Evolutionary conservation across 768 basidiomycete species (phyloP).

Genomic region (Boletus tomentosulus): DNA sequence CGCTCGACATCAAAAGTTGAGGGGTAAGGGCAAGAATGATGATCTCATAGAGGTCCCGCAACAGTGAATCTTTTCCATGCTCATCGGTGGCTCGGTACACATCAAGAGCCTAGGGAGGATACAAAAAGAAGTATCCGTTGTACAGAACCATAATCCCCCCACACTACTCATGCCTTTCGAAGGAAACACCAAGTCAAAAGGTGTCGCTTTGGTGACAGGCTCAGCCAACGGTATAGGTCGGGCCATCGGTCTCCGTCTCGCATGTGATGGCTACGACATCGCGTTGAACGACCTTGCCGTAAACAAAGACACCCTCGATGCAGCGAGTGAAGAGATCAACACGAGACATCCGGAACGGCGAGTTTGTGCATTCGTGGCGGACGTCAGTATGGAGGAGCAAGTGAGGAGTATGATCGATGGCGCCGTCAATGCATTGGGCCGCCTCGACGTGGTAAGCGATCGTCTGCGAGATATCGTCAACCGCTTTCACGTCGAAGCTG

Average conservation of each 20-base stretch:
- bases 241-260: slow-evolving; percentile 33
- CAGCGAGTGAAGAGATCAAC: slow-evolving; percentile 12
- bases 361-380: slow-evolving; percentile 13
- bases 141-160: neutral
- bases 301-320: slow-evolving; percentile 16
- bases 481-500: neutral
- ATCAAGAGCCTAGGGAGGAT: neutral
- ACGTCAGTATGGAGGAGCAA: slow-evolving; percentile 28
- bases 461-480: neutral
- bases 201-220: slow-evolving; percentile 31
- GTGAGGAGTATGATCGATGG: slow-evolving; percentile 30
- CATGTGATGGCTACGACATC: slow-evolving; percentile 34
- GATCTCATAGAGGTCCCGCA: neutral
- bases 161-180: slow-evolving; percentile 5
- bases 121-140: neutral
- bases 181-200: slow-evolving; percentile 15
- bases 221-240: slow-evolving; percentile 33
- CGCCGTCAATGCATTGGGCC: slow-evolving; percentile 24
- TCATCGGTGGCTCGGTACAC: neutral
- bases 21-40: too few relatives aligned
- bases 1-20: neutral
- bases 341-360: slow-evolving; percentile 4
- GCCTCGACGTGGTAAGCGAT: slow-evolving; percentile 33
- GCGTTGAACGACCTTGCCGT: slow-evolving; percentile 33
- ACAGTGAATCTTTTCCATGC: neutral